A percentile compares a stretch with the other conserved stretches of the same genome.
Evolutionary conservation across 345 rosid species (phyloP).

Genomic region (sweet orange (Citrus sinensis)): DNA sequence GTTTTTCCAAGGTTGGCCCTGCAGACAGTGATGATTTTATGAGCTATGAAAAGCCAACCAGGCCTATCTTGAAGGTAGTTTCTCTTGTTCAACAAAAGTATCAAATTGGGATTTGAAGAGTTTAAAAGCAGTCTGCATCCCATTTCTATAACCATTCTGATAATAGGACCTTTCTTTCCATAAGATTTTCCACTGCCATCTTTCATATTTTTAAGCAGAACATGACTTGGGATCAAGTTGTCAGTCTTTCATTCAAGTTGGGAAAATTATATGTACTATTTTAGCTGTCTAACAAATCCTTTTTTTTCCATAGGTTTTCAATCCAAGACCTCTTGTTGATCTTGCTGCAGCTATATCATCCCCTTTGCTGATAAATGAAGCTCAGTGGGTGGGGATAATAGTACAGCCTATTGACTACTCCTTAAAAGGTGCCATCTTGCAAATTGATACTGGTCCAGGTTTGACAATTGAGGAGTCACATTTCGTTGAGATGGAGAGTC

Average conservation of each 20-base stretch:
- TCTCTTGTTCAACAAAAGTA: slow-evolving; percentile 14
- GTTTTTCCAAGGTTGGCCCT: slow-evolving; percentile 93
- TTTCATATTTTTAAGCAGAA: not conserved
- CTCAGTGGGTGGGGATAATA: slow-evolving; percentile 88
- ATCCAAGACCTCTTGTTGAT: slow-evolving; percentile 95
- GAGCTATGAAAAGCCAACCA: slow-evolving; percentile 94
- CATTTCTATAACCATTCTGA: slow-evolving; percentile 1
- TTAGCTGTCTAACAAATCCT: slow-evolving; percentile 19
- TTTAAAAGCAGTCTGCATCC: not conserved
- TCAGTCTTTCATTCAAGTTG: slow-evolving; percentile 1
- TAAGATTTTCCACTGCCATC: not conserved
- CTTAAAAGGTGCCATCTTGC: slow-evolving; percentile 74
- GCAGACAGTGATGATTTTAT: slow-evolving; percentile 94
- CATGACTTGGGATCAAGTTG: not conserved
- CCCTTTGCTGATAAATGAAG: slow-evolving; percentile 83
- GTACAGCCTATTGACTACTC: slow-evolving; percentile 80
- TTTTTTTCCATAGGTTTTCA: slow-evolving; percentile 55
- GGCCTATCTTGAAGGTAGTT: slow-evolving; percentile 83
- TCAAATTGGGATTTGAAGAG: not conserved
- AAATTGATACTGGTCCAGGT: slow-evolving; percentile 96
- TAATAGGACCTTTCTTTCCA: not conserved
- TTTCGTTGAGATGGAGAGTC: slow-evolving; percentile 85
- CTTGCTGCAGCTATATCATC: slow-evolving; percentile 84
- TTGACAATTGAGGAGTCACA: slow-evolving; percentile 71
- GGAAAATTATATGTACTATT: slow-evolving; percentile 1